phyloP scores from a whole-genome alignment of 805 yeast genomes.

The Kluyveromyces starmeri region DNA sequence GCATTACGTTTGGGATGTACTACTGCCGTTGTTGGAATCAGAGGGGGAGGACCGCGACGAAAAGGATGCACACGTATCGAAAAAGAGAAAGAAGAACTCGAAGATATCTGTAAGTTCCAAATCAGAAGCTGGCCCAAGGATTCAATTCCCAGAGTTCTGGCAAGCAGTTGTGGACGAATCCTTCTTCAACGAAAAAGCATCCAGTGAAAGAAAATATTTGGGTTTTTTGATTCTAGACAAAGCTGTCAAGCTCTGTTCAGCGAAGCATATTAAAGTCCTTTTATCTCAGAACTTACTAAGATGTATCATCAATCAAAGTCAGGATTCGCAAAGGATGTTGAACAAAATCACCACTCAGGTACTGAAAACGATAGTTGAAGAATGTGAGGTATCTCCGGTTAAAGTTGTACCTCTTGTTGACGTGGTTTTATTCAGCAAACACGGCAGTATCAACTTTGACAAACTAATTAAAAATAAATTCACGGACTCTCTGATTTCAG shows the following conservation, averaged over 20 bases:
- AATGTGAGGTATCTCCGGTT: conserved; percentile 30
- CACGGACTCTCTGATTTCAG: conserved; percentile 35
- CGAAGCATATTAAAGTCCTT: conserved; percentile 21
- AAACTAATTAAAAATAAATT: conserved; percentile 66
- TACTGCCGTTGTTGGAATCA: conserved; percentile 37
- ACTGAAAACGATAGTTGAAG: conserved; percentile 36
- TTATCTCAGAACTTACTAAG: conserved; percentile 63
- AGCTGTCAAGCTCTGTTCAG: conserved; percentile 31
- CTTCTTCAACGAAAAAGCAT: conserved; percentile 64
- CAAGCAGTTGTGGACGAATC: conserved; percentile 69
- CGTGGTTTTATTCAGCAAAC: conserved; percentile 33
- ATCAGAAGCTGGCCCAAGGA: conserved; percentile 20
- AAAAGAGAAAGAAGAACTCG: conserved; percentile 35
- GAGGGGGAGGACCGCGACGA: conserved; percentile 12
- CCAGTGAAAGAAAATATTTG: conserved; percentile 78
- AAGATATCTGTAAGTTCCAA: conserved; percentile 10
- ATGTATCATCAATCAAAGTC: conserved; percentile 65
- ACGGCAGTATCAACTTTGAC: conserved; percentile 67
- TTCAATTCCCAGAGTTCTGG: conserved; percentile 64
- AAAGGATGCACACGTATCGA: conserved; percentile 20
- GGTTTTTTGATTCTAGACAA: conserved; percentile 68
- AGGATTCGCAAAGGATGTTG: conserved; percentile 55
- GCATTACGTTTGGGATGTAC: conserved; percentile 66
- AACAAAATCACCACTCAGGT: conserved; percentile 56
- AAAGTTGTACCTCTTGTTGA: conserved; percentile 28